phyloP scores from a whole-genome alignment of 2,329 filamentous ascomycete species.

The Colletotrichum musae region DNA sequence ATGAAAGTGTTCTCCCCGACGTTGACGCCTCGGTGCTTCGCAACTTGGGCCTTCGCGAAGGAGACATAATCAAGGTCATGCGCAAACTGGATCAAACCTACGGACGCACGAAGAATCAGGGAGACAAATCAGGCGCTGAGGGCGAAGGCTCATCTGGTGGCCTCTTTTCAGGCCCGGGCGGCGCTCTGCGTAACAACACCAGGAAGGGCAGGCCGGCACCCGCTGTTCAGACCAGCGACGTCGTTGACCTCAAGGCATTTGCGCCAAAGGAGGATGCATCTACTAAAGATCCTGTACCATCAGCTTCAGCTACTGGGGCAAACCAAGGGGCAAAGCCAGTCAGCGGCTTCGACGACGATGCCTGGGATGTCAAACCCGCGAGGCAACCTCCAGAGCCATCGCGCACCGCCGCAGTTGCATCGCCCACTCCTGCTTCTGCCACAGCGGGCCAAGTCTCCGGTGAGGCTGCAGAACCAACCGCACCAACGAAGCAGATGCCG shows the following conservation, averaged over 20 bases:
- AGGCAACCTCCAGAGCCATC: slow-evolving; percentile 65
- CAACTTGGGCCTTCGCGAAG: slow-evolving; percentile 93
- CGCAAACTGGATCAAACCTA: slow-evolving; percentile 88
- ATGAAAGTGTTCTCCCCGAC: slow-evolving; percentile 91
- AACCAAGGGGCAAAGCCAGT: slow-evolving; percentile 46
- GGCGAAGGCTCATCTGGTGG: slow-evolving; percentile 60
- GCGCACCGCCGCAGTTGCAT: slow-evolving; percentile 52
- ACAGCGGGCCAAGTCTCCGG: slow-evolving; percentile 41
- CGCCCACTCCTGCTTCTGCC: slow-evolving; percentile 56
- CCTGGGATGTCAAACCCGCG: slow-evolving; percentile 94
- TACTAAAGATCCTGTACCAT: slow-evolving; percentile 51
- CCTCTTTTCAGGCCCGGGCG: slow-evolving; percentile 94
- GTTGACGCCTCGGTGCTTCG: slow-evolving; percentile 87
- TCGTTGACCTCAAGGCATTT: slow-evolving; percentile 90
- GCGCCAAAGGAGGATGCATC: slow-evolving; percentile 70
- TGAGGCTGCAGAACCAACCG: slow-evolving; percentile 46
- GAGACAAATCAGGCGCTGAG: slow-evolving; percentile 69
- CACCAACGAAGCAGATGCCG: slow-evolving; percentile 54
- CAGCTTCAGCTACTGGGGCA: slow-evolving; percentile 14
- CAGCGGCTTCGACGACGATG: slow-evolving; percentile 91
- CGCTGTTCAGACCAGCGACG: slow-evolving; percentile 86
- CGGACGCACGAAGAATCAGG: slow-evolving; percentile 69
- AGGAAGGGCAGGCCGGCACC: slow-evolving; percentile 91
- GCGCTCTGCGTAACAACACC: slow-evolving; percentile 92
- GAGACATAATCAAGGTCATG: slow-evolving; percentile 96